Percentiles rank a stretch among this genome's conserved stretches.
These are phyloP conservation scores for Cokeromyces recurvatus DNA, from an alignment of 371 early-diverging fungal species.

Conservation along the genomic window DNA sequence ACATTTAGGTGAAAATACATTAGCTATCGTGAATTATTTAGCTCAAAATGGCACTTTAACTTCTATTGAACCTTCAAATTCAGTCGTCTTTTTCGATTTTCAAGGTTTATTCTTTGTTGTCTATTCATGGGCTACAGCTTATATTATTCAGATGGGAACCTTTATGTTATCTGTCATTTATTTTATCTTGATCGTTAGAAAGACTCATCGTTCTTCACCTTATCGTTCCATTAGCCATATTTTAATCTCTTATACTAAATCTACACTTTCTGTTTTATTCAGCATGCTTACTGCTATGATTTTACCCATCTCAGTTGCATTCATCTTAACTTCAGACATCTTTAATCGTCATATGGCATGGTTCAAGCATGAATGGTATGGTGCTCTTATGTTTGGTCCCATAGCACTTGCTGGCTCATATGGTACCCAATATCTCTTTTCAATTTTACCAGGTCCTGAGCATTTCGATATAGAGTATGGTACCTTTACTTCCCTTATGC, in stretches of 20 bases:
- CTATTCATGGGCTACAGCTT: constrained; percentile 57
- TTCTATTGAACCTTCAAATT: constrained; percentile 45
- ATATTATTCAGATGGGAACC: constrained; percentile 37
- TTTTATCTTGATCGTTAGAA: constrained; percentile 28
- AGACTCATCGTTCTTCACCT: constrained; percentile 29
- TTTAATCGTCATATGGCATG: constrained; percentile 59
- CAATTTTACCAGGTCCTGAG: constrained; percentile 25
- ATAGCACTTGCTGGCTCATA: constrained; percentile 43
- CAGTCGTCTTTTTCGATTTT: constrained; percentile 64
- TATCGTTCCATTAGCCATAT: constrained; percentile 29
- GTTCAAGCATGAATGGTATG: constrained; percentile 62
- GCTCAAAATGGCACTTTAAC: constrained; percentile 46
- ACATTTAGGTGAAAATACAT: constrained; percentile 67
- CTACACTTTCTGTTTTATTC: constrained; percentile 29
- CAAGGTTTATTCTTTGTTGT: constrained; percentile 57
- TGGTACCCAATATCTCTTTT: constrained; percentile 40
- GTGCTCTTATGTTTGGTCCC: constrained; percentile 53
- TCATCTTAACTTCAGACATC: constrained; percentile 28
- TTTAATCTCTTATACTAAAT: constrained; percentile 27
- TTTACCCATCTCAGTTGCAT: constrained; percentile 36
- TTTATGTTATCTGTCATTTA: constrained; percentile 18
- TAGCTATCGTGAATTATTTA: constrained; percentile 56
- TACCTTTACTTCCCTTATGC: constrained; percentile 27
- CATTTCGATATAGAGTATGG: constrained; percentile 45
- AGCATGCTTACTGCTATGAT: constrained; percentile 43